These are phyloP conservation scores for Saksenaea vasiformis DNA, from an alignment of 371 early-diverging fungal genomes.

Conservation along the genomic window DNA sequence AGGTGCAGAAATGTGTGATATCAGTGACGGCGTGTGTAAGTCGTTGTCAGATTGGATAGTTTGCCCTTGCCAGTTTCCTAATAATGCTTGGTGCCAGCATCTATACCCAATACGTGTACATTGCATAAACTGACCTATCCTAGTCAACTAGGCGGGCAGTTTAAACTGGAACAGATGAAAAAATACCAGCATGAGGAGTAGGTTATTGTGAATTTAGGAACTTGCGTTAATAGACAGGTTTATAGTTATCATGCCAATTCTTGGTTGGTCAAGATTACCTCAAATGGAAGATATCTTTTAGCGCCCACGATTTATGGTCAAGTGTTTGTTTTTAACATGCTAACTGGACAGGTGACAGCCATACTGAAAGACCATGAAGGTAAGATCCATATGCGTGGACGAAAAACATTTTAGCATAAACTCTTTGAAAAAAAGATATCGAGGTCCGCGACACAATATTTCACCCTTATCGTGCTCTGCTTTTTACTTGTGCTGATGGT, in stretches of 20 bases:
- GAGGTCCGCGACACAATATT: slow-evolving; percentile 82
- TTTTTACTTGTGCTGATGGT: slow-evolving; percentile 80
- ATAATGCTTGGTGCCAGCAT: slow-evolving; percentile 48
- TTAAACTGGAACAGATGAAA: slow-evolving; percentile 72
- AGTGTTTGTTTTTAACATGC: slow-evolving; percentile 78
- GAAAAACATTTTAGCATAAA: background rate
- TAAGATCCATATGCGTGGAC: slow-evolving; percentile 14
- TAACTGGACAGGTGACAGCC: slow-evolving; percentile 71
- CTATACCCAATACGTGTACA: slow-evolving; percentile 79
- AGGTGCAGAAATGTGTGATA: slow-evolving; percentile 89
- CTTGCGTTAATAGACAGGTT: background rate
- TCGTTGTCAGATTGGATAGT: background rate
- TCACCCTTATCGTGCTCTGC: slow-evolving; percentile 67
- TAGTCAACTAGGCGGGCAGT: slow-evolving; percentile 57
- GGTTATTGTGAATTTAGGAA: slow-evolving; percentile 7
- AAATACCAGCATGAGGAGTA: slow-evolving; percentile 78
- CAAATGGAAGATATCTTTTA: slow-evolving; percentile 82
- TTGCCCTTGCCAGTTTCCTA: background rate
- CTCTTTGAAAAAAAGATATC: background rate
- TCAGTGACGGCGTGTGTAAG: slow-evolving; percentile 78
- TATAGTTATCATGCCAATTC: slow-evolving; percentile 84
- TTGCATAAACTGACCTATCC: slow-evolving; percentile 85
- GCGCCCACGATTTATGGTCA: slow-evolving; percentile 90
- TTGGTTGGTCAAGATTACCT: slow-evolving; percentile 86
- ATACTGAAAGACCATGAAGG: slow-evolving; percentile 82